phyloP scores from a whole-genome alignment of 148 eudicot genomes.

The Cornus kousa region DNA sequence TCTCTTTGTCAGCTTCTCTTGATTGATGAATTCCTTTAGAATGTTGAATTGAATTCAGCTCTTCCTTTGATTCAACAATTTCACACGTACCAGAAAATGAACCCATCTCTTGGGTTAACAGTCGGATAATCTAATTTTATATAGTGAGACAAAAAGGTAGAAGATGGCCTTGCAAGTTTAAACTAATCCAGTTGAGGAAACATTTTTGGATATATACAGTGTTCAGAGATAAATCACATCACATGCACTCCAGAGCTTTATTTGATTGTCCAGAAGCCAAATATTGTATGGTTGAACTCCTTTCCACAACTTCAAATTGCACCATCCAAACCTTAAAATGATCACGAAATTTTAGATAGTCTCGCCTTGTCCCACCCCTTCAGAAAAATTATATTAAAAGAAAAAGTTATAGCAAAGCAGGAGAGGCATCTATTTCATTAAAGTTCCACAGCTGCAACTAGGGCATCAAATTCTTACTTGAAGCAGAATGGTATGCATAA shows the following conservation, averaged over 20 bases:
- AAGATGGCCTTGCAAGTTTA: not conserved
- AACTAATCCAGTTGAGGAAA: slow-evolving; percentile 12
- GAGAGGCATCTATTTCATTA: too few species aligned
- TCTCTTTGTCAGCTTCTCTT: slow-evolving; percentile 35
- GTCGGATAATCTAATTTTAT: not conserved
- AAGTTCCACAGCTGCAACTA: too few species aligned
- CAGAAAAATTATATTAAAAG: too few species aligned
- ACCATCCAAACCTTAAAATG: slow-evolving; percentile 22
- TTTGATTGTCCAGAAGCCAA: slow-evolving; percentile 2
- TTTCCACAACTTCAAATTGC: not conserved
- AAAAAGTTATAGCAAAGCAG: too few species aligned
- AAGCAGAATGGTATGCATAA: too few species aligned
- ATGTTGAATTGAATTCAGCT: slow-evolving; percentile 27
- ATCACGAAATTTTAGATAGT: not conserved
- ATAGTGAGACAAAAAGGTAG: not conserved
- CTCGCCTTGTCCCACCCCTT: not conserved
- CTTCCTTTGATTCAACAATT: slow-evolving; percentile 67
- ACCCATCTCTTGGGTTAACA: slow-evolving; percentile 5
- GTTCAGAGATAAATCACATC: slow-evolving; percentile 8
- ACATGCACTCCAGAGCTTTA: slow-evolving; percentile 15
- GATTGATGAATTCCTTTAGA: slow-evolving; percentile 27
- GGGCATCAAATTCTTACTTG: too few species aligned
- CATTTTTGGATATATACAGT: slow-evolving; percentile 15
- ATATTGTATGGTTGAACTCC: not conserved
- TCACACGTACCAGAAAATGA: slow-evolving; percentile 57